Evolutionary conservation across 768 basidiomycete species (phyloP).

Genomic region (Hygrocybe punicea): DNA sequence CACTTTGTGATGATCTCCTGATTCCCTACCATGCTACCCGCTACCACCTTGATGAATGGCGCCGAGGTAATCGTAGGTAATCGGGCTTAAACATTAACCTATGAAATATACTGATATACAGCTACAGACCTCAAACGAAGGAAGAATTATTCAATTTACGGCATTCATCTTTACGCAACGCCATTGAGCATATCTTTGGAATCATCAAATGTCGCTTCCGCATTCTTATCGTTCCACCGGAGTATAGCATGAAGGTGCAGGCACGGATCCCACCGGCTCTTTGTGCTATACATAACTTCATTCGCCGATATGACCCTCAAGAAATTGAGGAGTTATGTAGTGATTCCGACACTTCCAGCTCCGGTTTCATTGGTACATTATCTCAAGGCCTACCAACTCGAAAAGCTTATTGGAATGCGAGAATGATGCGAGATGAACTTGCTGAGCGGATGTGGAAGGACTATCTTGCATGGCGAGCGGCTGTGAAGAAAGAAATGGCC

Average conservation of each 20-base stretch:
- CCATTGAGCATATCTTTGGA: conserved; percentile 39
- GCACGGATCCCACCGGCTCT: conserved; percentile 23
- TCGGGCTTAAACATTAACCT: conserved; percentile 5
- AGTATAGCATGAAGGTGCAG: conserved; percentile 22
- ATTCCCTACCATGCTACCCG: conserved; percentile 38
- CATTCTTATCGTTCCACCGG: conserved; percentile 17
- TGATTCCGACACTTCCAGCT: not conserved
- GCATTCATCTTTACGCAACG: conserved; percentile 38
- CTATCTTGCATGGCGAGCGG: not conserved
- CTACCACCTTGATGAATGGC: conserved; percentile 40
- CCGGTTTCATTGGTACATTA: not conserved
- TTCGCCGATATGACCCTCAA: conserved; percentile 19
- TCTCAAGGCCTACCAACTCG: not conserved
- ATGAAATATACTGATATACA: conserved; percentile 3
- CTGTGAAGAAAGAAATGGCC: not conserved
- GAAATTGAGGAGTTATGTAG: conserved; percentile 2
- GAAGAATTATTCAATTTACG: conserved; percentile 43
- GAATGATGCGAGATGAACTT: conserved; percentile 9
- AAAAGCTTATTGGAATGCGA: not conserved
- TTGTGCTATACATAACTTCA: conserved; percentile 30
- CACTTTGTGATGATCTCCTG: conserved; percentile 31
- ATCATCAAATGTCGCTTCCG: conserved; percentile 29
- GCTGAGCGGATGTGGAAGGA: conserved; percentile 14
- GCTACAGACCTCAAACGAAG: conserved; percentile 31
- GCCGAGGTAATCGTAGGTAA: conserved; percentile 15